Conservation (phyloP, 1,284 basidiomycete species). For the Xerocomus amazonicus region DNA sequence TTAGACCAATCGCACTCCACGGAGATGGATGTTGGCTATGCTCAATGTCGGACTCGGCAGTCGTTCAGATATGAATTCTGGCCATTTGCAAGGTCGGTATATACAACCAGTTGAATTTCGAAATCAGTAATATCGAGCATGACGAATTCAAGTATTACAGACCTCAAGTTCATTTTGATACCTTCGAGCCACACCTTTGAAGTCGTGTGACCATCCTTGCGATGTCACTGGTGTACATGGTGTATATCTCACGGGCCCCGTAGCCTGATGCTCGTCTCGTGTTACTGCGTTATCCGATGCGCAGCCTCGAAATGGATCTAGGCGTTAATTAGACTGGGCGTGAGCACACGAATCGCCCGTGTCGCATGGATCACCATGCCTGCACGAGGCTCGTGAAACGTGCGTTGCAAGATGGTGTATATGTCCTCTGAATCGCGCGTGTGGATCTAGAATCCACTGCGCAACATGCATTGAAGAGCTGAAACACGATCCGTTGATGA, state of each 20-base stretch:
- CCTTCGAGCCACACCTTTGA: not conserved
- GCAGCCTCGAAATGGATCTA: not conserved
- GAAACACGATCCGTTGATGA: not conserved
- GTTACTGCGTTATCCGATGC: not conserved
- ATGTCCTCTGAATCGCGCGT: conserved; percentile 38
- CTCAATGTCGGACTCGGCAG: conserved; percentile 2
- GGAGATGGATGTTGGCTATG: conserved; percentile 24
- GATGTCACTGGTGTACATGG: not conserved
- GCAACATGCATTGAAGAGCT: not conserved
- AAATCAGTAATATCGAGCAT: not conserved
- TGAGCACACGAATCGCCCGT: conserved; percentile 30
- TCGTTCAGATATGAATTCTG: not conserved
- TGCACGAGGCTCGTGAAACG: conserved; percentile 4
- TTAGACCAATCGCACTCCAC: not conserved
- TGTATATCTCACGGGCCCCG: not conserved
- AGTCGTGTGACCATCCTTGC: not conserved
- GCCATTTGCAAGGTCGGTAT: conserved; percentile 6
- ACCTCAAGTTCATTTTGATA: not conserved
- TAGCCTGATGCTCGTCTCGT: not conserved
- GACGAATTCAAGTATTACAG: conserved; percentile 9
- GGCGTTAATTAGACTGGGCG: not conserved
- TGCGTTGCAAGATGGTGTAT: conserved; percentile 35
- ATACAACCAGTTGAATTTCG: conserved; percentile 7
- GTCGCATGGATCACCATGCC: conserved; percentile 11
- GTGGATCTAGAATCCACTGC: conserved; percentile 19